Evolutionary conservation across 441 rosid species (phyloP).

Genomic region (Raphanus hybrid): DNA sequence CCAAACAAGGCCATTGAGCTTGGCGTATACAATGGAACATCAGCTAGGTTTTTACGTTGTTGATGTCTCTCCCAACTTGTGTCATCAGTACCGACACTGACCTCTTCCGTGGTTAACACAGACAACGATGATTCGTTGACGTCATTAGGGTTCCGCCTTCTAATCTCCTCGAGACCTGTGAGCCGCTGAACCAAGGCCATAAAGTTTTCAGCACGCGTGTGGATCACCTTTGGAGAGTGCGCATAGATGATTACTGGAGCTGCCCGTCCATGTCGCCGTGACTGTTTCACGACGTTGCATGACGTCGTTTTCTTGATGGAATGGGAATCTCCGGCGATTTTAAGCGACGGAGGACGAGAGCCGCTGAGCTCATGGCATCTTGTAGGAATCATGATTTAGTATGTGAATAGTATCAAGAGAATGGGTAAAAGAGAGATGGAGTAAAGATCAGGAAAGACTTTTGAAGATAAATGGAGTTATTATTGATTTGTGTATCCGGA

Average conservation of each 20-base stretch:
- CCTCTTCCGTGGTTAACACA: slow-evolving; percentile 45
- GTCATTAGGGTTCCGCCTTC: slow-evolving; percentile 15
- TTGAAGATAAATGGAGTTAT: not conserved
- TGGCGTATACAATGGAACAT: slow-evolving; percentile 62
- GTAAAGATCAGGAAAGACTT: not conserved
- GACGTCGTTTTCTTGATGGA: slow-evolving; percentile 51
- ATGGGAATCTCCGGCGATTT: slow-evolving; percentile 58
- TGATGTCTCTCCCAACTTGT: slow-evolving; percentile 28
- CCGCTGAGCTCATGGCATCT: slow-evolving; percentile 50
- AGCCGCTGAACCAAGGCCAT: slow-evolving; percentile 73
- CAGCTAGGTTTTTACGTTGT: slow-evolving; percentile 37
- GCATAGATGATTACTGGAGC: slow-evolving; percentile 56
- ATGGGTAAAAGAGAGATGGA: not conserved
- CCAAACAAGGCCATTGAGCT: slow-evolving; percentile 47
- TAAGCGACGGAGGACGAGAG: slow-evolving; percentile 64
- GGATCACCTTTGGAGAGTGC: slow-evolving; percentile 61
- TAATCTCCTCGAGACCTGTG: slow-evolving; percentile 43
- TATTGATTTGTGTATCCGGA: slow-evolving; percentile 17
- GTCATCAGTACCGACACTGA: not conserved
- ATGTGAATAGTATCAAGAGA: not conserved
- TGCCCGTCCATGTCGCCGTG: slow-evolving; percentile 34
- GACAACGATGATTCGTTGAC: slow-evolving; percentile 44
- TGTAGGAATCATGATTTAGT: slow-evolving; percentile 53
- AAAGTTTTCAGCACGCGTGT: slow-evolving; percentile 64
- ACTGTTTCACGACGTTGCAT: slow-evolving; percentile 18